Evolutionary conservation across 768 basidiomycete genomes (phyloP).

Genomic region (Butyriboletus loyo): DNA sequence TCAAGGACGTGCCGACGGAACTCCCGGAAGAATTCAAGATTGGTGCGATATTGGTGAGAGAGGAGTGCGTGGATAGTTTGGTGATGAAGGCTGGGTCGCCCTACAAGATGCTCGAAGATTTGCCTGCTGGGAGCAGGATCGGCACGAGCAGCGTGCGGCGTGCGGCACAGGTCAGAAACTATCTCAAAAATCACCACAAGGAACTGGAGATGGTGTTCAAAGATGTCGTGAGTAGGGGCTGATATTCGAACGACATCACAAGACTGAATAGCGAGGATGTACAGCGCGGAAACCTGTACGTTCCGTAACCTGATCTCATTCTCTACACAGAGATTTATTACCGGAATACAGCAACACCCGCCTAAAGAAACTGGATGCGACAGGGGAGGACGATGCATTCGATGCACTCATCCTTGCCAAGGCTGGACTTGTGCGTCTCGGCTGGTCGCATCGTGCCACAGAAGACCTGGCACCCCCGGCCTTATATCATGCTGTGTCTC

Average conservation of each 20-base stretch:
- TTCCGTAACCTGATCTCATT: constrained; percentile 12
- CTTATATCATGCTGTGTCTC: constrained; percentile 87
- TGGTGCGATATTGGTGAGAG: constrained; percentile 80
- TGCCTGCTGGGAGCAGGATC: constrained; percentile 87
- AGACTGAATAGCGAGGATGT: not conserved
- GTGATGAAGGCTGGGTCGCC: constrained; percentile 73
- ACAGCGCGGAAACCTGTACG: constrained; percentile 86
- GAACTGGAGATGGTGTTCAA: constrained; percentile 60
- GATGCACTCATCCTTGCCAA: constrained; percentile 90
- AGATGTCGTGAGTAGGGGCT: constrained; percentile 70
- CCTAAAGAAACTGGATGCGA: constrained; percentile 84
- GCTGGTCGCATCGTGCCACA: constrained; percentile 72
- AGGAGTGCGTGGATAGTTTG: constrained; percentile 85
- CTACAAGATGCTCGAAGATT: constrained; percentile 74
- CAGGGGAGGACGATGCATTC: constrained; percentile 60
- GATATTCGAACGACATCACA: not conserved
- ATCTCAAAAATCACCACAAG: constrained; percentile 51
- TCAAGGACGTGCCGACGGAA: constrained; percentile 91
- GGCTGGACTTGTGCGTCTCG: constrained; percentile 84
- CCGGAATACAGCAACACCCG: constrained; percentile 71
- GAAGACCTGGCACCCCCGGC: constrained; percentile 69
- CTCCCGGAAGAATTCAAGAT: constrained; percentile 84
- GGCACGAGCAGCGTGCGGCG: constrained; percentile 94
- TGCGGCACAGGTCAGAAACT: constrained; percentile 83
- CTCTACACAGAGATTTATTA: constrained; percentile 1